phyloP scores from a whole-genome alignment of 1,139 yeast genomes.

The Yamadazyma membranifaciens region DNA sequence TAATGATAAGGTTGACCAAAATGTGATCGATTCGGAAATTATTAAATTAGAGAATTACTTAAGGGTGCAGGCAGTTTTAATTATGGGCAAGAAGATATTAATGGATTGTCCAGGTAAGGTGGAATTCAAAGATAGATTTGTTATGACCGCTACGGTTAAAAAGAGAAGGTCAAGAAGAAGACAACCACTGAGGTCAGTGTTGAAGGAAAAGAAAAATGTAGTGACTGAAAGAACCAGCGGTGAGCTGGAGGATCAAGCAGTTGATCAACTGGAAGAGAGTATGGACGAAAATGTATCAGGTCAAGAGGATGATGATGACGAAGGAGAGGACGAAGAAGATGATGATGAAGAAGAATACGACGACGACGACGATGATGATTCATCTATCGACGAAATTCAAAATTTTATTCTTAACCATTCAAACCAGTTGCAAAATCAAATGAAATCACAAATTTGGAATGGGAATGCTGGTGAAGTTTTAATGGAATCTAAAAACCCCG shows the following conservation, averaged over 20 bases:
- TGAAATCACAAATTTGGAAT: constrained; percentile 7
- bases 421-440: constrained; percentile 16
- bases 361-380: constrained; percentile 14
- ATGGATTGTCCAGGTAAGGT: constrained; percentile 9
- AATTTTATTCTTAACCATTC: constrained; percentile 29
- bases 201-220: not conserved
- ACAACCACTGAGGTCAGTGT: not conserved
- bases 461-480: constrained; percentile 1
- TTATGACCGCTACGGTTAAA: not conserved
- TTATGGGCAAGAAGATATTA: constrained; percentile 8
- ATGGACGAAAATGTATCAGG: constrained; percentile 8
- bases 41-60: constrained; percentile 7
- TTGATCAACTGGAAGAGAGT: constrained; percentile 4
- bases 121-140: constrained; percentile 6
- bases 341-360: constrained; percentile 5
- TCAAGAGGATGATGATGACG: constrained; percentile 7
- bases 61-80: constrained; percentile 8
- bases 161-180: constrained; percentile 1
- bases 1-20: not conserved
- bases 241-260: not conserved
- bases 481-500: not conserved
- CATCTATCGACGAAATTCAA: constrained; percentile 30
- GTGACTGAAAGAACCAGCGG: not conserved
- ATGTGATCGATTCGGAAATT: constrained; percentile 4
- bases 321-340: constrained; percentile 5